phyloP scores from a whole-genome alignment of 1,284 basidiomycete species.

The Boletellus deceptivus region DNA sequence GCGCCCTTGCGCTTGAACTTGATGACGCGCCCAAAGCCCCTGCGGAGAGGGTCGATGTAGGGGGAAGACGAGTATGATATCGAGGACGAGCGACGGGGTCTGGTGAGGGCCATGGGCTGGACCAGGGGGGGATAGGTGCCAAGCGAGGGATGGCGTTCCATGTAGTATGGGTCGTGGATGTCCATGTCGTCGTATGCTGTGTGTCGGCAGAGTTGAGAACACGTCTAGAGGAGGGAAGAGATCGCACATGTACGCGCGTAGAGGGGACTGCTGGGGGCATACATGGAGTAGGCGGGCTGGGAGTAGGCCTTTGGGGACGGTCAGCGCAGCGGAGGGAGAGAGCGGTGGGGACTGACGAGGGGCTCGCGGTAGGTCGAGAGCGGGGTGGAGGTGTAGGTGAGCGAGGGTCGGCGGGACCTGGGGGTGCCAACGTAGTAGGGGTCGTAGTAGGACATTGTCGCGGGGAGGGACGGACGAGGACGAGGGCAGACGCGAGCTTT shows the following conservation, averaged over 20 bases:
- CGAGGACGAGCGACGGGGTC: slow-evolving; percentile 53
- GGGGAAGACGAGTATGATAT: slow-evolving; percentile 49
- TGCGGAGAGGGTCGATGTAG: slow-evolving; percentile 42
- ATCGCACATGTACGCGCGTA: slow-evolving; percentile 19
- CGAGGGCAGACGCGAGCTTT: slow-evolving; percentile 18
- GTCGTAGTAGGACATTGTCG: slow-evolving; percentile 35
- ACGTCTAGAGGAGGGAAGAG: not conserved
- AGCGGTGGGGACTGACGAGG: slow-evolving; percentile 16
- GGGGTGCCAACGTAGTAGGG: slow-evolving; percentile 26
- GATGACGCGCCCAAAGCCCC: slow-evolving; percentile 48
- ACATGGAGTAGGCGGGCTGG: slow-evolving; percentile 26
- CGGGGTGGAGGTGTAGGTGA: slow-evolving; percentile 27
- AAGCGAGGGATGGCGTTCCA: slow-evolving; percentile 19
- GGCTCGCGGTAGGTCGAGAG: slow-evolving; percentile 27
- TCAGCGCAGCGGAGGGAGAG: slow-evolving; percentile 1
- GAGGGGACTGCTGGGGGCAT: slow-evolving; percentile 19
- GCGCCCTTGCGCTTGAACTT: slow-evolving; percentile 74
- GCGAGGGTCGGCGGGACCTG: slow-evolving; percentile 28
- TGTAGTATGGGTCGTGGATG: slow-evolving; percentile 24
- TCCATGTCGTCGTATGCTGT: slow-evolving; percentile 31
- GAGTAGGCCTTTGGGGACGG: slow-evolving; percentile 18
- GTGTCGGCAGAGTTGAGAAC: slow-evolving; percentile 4
- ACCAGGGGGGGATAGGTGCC: slow-evolving; percentile 22
- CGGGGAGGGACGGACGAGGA: slow-evolving; percentile 6
- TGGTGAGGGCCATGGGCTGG: slow-evolving; percentile 20